A percentile compares a stretch with the other conserved stretches of the same genome.
These are phyloP conservation scores for Lipomyces orientalis DNA, from an alignment of 805 yeast genomes.

Conservation along the genomic window DNA sequence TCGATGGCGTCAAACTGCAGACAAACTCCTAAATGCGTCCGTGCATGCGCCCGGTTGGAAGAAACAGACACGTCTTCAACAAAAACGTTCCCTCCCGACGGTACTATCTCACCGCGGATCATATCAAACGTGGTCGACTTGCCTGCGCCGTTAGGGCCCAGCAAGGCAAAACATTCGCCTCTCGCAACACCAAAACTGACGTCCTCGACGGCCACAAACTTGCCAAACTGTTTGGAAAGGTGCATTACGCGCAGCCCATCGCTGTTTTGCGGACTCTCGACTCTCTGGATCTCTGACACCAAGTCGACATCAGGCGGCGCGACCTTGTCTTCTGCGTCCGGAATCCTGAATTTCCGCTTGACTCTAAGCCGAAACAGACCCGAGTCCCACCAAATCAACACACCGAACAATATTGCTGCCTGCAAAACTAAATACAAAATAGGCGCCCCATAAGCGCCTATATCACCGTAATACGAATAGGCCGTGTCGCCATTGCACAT, in stretches of 20 bases:
- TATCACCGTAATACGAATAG: conserved; percentile 40
- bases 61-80: conserved; percentile 42
- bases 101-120: conserved; percentile 46
- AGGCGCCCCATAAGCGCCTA: conserved; percentile 46
- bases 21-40: conserved; percentile 46
- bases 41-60: conserved; percentile 41
- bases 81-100: conserved; percentile 40
- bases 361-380: conserved; percentile 41
- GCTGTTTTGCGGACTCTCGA: conserved; percentile 31
- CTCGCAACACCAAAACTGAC: conserved; percentile 45
- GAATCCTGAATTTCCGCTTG: conserved; percentile 34
- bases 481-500: conserved; percentile 38
- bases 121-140: conserved; percentile 47
- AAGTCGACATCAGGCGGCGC: conserved; percentile 36
- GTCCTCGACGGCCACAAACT: conserved; percentile 42
- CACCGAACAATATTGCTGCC: conserved; percentile 35
- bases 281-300: conserved; percentile 35
- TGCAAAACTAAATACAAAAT: conserved; percentile 44
- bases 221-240: conserved; percentile 41
- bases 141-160: conserved; percentile 50
- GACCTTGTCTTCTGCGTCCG: conserved; percentile 30
- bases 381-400: conserved; percentile 46
- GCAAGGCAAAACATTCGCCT: conserved; percentile 47
- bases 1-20: conserved; percentile 50
- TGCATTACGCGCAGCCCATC: conserved; percentile 43